Base-by-base conservation (phyloP, 202 grass and related monocot genomes). In the Zoysia matrella region DNA sequence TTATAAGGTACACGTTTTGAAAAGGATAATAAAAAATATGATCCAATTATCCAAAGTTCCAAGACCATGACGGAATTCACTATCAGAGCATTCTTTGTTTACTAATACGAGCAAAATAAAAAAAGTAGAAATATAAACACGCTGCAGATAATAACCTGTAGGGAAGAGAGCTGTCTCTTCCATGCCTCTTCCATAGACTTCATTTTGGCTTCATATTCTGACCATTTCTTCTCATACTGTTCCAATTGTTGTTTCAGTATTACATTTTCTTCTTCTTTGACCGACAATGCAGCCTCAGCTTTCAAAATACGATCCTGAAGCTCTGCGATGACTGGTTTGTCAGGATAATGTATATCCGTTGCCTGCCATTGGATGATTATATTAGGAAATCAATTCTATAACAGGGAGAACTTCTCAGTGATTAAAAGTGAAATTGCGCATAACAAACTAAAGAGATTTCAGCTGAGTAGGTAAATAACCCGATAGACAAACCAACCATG, bases 181-280 rank as follows among this genome's bases (percentile, higher is more conserved):
- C 96, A 96, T 47, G 81, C 80, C 30, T 92, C 89, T 85, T 99
- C 97, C 93, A 99, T 94, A 44, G 75, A 82, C 82, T 99, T 96
- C 96, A 99, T 99, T 91, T 90, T 99, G 51, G 69, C 82, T 69
- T 96, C 96, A 79, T 99, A 99, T 13, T 92, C 89, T 6, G 80
- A 86, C 96, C 96, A 99, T 60, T 91, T 94, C 55, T 84, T 88
- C 83, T 99, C 96, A 52, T 96, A 96, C 6, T 94, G 93, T 85
- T 95, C 88, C 70, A 99, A 73, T 62, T 89, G 91, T 57, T 82
- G 87, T 84, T 88, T 96, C 50, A 99, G 82, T 46, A 89, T 74
- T 78, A 77, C 74, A 87, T 99, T 99, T 80, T 99, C 96, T 80
- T 96, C 96, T 63, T 99, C 93, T 81, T 94, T 99, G 54, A 81